Conservation (phyloP, 1,284 basidiomycete species). For the Schizophyllum amplum region DNA sequence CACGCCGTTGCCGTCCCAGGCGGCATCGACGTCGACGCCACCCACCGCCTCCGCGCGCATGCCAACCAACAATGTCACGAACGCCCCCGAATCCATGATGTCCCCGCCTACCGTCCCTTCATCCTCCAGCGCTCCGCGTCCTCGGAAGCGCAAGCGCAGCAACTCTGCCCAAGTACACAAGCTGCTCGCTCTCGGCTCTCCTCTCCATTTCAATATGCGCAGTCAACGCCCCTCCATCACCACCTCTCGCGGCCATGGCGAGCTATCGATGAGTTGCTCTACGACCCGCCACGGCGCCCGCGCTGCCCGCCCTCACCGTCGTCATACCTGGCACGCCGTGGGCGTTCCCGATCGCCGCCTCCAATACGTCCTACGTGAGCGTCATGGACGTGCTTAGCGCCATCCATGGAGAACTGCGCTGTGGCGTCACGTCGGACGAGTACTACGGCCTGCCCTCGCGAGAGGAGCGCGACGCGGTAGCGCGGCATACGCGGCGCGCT, state of each 20-base stretch:
- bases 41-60: background rate
- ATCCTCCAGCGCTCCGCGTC: background rate
- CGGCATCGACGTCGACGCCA: background rate
- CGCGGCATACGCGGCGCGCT: conserved; percentile 23
- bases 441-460: conserved; percentile 13
- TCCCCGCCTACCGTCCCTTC: background rate
- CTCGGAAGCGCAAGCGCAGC: background rate
- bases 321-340: conserved; percentile 21
- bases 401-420: conserved; percentile 23
- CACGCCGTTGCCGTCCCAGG: background rate
- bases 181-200: background rate
- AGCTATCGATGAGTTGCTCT: conserved; percentile 9
- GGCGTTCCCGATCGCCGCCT: conserved; percentile 21
- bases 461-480: conserved; percentile 16
- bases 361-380: conserved; percentile 18
- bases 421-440: conserved; percentile 21
- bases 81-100: background rate
- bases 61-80: background rate
- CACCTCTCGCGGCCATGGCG: background rate
- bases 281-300: conserved; percentile 27
- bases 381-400: conserved; percentile 25
- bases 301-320: conserved; percentile 21
- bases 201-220: background rate
- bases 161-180: background rate
- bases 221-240: background rate